Conservation (phyloP, 2,329 filamentous ascomycete genomes). For the Camillea tinctor region DNA sequence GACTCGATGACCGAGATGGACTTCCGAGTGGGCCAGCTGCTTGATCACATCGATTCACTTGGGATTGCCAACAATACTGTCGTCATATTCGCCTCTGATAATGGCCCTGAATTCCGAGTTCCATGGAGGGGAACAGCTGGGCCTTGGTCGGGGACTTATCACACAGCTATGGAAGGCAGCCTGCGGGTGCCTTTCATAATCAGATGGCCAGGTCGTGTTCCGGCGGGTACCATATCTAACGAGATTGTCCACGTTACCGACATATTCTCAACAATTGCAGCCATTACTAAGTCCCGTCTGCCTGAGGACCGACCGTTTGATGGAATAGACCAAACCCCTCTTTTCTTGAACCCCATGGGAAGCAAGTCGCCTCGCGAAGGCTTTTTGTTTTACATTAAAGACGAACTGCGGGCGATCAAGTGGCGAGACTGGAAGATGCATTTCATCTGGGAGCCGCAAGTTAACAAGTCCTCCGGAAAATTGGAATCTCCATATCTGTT, state of each 20-base stretch:
- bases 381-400: conserved; percentile 36
- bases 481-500: too few species aligned
- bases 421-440: conserved; percentile 38
- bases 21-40: conserved; percentile 32
- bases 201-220: conserved; percentile 33
- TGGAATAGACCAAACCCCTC: conserved; percentile 27
- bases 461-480: too few species aligned
- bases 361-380: conserved; percentile 24
- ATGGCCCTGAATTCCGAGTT: conserved; percentile 34
- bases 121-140: conserved; percentile 35
- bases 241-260: conserved; percentile 35
- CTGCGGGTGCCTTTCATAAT: conserved; percentile 37
- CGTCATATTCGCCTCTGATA: conserved; percentile 37
- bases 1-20: too few species aligned
- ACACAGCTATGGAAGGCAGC: conserved; percentile 38
- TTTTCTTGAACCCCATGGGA: conserved; percentile 25
- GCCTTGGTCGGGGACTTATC: conserved; percentile 36
- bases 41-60: conserved; percentile 32
- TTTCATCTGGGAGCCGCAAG: conserved; percentile 35
- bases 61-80: conserved; percentile 32
- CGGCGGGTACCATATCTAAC: conserved; percentile 27
- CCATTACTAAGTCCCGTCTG: conserved; percentile 18
- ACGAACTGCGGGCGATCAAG: conserved; percentile 34
- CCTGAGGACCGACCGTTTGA: conserved; percentile 33
- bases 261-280: conserved; percentile 31